Conservation (phyloP, 2,329 filamentous ascomycete genomes). For the Neodidymelliopsis sp. region DNA sequence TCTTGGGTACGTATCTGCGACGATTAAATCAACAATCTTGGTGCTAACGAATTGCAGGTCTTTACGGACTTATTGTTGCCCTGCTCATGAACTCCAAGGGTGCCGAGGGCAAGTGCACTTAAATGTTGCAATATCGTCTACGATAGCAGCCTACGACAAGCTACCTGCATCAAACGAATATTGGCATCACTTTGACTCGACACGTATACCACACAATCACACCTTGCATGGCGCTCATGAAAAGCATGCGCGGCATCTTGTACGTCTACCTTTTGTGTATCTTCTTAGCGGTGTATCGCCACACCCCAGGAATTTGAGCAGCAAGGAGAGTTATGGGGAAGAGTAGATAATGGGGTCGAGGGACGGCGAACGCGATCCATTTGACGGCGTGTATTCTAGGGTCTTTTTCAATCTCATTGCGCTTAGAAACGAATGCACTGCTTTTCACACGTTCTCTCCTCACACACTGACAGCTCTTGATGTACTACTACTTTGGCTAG, state of each 20-base stretch:
- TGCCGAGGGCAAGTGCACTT: slow-evolving; percentile 31
- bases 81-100: slow-evolving; percentile 99
- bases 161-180: slow-evolving; percentile 35
- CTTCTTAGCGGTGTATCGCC: slow-evolving; percentile 27
- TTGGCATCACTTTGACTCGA: slow-evolving; percentile 26
- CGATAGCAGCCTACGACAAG: slow-evolving; percentile 43
- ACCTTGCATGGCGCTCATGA: slow-evolving; percentile 38
- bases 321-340: slow-evolving; percentile 15
- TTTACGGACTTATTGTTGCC: slow-evolving; percentile 98
- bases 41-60: slow-evolving; percentile 66
- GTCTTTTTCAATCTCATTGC: slow-evolving; percentile 40
- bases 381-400: slow-evolving; percentile 48
- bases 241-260: slow-evolving; percentile 38
- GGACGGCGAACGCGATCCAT: slow-evolving; percentile 44
- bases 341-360: slow-evolving; percentile 45
- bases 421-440: slow-evolving; percentile 45
- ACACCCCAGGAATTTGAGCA: slow-evolving; percentile 14
- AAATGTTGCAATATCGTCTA: slow-evolving; percentile 10
- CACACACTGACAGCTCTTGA: background rate
- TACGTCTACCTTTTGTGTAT: slow-evolving; percentile 49
- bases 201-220: slow-evolving; percentile 31
- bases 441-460: slow-evolving; percentile 17
- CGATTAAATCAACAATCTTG: too few species aligned
- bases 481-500: too few species aligned
- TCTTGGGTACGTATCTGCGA: slow-evolving; percentile 75